phyloP scores from a whole-genome alignment of 2,329 filamentous ascomycete genomes.

The Trichoderma semiorbis region DNA sequence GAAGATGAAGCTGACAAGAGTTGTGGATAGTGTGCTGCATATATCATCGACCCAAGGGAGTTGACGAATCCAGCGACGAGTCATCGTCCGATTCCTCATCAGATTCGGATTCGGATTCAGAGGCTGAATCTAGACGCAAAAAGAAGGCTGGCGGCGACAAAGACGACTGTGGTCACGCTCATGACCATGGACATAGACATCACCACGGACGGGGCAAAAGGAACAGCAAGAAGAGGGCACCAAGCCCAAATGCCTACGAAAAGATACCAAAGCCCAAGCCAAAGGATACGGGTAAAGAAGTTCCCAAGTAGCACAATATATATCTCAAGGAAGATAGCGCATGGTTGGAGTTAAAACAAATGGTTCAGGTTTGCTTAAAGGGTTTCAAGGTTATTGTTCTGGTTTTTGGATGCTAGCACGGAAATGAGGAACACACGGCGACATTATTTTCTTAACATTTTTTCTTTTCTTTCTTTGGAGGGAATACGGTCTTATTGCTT shows the following conservation, averaged over 20 bases:
- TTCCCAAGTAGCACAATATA: neutral
- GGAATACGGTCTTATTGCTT: neutral
- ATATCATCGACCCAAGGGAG: constrained; percentile 80
- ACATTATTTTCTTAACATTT: neutral
- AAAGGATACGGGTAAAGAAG: constrained; percentile 21
- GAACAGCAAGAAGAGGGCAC: constrained; percentile 40
- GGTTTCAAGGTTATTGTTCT: neutral
- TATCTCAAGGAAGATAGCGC: neutral
- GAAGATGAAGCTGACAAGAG: neutral
- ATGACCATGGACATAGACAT: constrained; percentile 29
- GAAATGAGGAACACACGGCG: neutral
- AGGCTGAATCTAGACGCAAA: constrained; percentile 34
- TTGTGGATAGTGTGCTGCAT: constrained; percentile 84
- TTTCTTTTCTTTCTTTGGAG: neutral
- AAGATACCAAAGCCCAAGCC: constrained; percentile 56
- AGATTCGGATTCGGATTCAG: constrained; percentile 51
- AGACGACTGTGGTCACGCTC: constrained; percentile 33
- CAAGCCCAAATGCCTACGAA: constrained; percentile 80
- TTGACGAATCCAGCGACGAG: constrained; percentile 77
- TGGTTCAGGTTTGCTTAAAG: neutral
- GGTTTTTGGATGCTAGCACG: neutral
- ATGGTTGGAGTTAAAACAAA: neutral
- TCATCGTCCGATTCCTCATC: constrained; percentile 49
- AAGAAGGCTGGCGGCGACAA: constrained; percentile 35
- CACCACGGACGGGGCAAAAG: constrained; percentile 27